Percentiles rank a stretch among this genome's conserved stretches.
phyloP scores from a whole-genome alignment of 2,329 filamentous ascomycete genomes.

The Nothopassalora personata region DNA sequence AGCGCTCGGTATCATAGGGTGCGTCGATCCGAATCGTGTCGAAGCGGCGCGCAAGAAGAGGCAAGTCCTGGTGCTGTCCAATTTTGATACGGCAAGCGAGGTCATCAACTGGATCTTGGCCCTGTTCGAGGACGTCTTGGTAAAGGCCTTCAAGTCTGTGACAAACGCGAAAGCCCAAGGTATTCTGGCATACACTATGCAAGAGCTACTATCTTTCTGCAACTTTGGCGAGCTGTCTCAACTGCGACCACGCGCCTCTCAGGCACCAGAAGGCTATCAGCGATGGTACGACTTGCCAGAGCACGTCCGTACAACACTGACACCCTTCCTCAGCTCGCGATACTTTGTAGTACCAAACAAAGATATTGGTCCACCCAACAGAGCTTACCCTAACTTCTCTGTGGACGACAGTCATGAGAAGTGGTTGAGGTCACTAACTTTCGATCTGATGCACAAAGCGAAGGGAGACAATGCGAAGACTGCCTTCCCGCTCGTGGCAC shows the following conservation, averaged over 20 bases:
- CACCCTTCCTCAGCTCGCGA: conserved; percentile 78
- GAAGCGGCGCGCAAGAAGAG: conserved; percentile 72
- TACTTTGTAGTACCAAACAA: conserved; percentile 60
- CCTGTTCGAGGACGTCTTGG: conserved; percentile 77
- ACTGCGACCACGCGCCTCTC: conserved; percentile 48
- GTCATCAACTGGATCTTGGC: conserved; percentile 81
- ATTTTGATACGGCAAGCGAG: conserved; percentile 74
- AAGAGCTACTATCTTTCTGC: conserved; percentile 76
- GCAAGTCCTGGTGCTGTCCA: conserved; percentile 80
- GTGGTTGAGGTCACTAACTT: conserved; percentile 77
- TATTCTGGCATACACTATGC: conserved; percentile 90
- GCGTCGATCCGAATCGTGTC: conserved; percentile 82
- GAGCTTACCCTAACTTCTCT: conserved; percentile 70
- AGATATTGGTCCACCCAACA: conserved; percentile 24
- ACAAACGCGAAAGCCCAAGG: conserved; percentile 84
- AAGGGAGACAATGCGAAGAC: conserved; percentile 68
- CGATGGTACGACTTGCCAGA: conserved; percentile 78
- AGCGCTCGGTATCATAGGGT: conserved; percentile 83
- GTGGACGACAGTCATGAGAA: conserved; percentile 63
- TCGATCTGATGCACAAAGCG: conserved; percentile 74
- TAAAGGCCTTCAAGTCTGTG: conserved; percentile 85
- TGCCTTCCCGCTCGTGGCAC: conserved; percentile 74
- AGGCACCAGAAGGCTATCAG: conserved; percentile 57
- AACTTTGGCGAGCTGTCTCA: conserved; percentile 59
- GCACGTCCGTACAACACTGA: conserved; percentile 71